Evolutionary conservation across 768 basidiomycete species (phyloP), one percentile per base, ranked within the genome.

Genomic region (Gautieria morchelliformis): DNA sequence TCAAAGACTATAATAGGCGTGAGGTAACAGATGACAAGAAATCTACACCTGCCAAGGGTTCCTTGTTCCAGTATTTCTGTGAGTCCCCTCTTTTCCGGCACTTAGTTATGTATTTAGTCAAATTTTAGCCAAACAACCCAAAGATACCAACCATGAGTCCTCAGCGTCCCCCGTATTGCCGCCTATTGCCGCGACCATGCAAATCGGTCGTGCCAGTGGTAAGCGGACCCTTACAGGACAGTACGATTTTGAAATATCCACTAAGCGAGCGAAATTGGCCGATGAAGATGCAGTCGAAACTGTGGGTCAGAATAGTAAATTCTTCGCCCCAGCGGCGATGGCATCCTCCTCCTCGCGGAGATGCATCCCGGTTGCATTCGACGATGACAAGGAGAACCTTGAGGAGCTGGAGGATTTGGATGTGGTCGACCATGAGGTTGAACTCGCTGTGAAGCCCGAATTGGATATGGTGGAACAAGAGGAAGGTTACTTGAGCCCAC

Each of bases 191-290:
- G 60, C 63, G 30, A 58, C 64, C 40, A 44, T 47, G 19, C 47
- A 47, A 24, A 68, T 68, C 9, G 86, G 87, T 19, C 80, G 78
- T 58, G 75, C 78, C 7, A 90, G 86, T 63, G 89, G 89, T 15
- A 90, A 90, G 68, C 76, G 89, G 55, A 86, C 85, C 1, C 72
- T 92, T 35, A 75, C 77, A 22, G 85, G 84, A 56, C 78, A 84
- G 49, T 78, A 87, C 77, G 86, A 88, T 52, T 74, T 78, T 17
- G 88, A 88, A 59, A 60, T 81, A 10, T 73, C 70, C 32, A 69
- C 67, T 37, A 83, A 79, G 65, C 73, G 78, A 65, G 19, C 30
- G 11, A 57, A 49, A 30, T 33, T 30, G 20, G 17, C 24, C 4
- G 51, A 15, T 40, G 30, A n/a, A 30, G 11, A 20, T 20, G 35